Percentiles rank a stretch among this genome's conserved stretches.
Evolutionary conservation across 2,329 filamentous ascomycete species (phyloP).

Genomic region (Fusarium floridanum): DNA sequence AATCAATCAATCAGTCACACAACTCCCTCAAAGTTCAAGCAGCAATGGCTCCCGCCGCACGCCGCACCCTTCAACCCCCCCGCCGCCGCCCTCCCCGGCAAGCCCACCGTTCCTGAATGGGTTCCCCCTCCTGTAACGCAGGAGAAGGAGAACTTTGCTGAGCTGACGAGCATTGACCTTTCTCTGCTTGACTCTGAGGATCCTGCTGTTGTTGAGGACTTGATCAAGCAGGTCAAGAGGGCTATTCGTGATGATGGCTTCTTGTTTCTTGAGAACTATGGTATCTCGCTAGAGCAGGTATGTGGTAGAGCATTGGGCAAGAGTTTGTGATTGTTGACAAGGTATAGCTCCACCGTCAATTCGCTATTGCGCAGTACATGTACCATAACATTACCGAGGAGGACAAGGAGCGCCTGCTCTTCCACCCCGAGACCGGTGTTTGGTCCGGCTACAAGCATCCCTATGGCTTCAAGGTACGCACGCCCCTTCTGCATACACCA

Average conservation of each 20-base stretch:
- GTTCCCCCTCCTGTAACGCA: slow-evolving; percentile 59
- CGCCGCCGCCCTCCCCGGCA: slow-evolving; percentile 52
- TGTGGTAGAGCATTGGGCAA: slow-evolving; percentile 2
- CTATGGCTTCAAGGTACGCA: slow-evolving; percentile 57
- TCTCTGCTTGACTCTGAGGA: slow-evolving; percentile 59
- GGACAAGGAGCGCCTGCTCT: slow-evolving; percentile 62
- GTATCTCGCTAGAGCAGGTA: slow-evolving; percentile 58
- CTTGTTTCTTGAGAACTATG: slow-evolving; percentile 64
- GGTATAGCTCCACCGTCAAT: slow-evolving; percentile 62
- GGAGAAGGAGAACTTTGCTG: slow-evolving; percentile 58
- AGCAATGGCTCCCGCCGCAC: slow-evolving; percentile 50
- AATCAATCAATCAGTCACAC: no score
- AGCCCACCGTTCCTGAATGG: slow-evolving; percentile 59
- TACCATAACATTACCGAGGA: slow-evolving; percentile 63
- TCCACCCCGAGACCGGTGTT: slow-evolving; percentile 58
- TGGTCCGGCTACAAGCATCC: slow-evolving; percentile 65
- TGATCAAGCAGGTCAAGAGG: slow-evolving; percentile 58
- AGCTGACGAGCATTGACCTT: slow-evolving; percentile 58
- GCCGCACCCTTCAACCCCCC: slow-evolving; percentile 59
- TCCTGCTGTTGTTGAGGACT: slow-evolving; percentile 55
- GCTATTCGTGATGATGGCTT: slow-evolving; percentile 60
- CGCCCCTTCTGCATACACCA: no score
- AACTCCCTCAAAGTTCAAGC: background rate
- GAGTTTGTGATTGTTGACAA: background rate
- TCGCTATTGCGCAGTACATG: slow-evolving; percentile 63